A percentile compares a stretch with the other conserved stretches of the same genome.
Conservation (phyloP, 2,329 filamentous ascomycete species). For the Huntiella savannae region DNA sequence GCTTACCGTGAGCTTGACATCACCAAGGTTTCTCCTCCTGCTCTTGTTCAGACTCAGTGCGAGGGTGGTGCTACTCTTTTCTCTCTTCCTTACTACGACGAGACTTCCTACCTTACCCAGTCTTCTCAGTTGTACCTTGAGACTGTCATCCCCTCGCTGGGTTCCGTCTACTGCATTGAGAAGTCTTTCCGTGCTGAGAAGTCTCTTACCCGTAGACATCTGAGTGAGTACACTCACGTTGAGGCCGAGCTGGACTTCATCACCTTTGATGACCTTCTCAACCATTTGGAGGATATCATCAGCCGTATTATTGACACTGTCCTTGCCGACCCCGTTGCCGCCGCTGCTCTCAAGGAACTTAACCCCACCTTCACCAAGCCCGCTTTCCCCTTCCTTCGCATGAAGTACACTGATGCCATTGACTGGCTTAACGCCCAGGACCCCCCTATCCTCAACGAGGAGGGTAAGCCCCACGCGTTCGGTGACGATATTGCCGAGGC, state of each 20-base stretch:
- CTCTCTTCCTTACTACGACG: constrained; percentile 72
- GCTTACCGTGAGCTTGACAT: constrained; percentile 60
- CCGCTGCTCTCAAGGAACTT: constrained; percentile 58
- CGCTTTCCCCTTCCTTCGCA: constrained; percentile 72
- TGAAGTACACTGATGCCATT: constrained; percentile 89
- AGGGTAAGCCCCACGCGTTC: constrained; percentile 74
- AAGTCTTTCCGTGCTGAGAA: constrained; percentile 98
- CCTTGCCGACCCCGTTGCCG: constrained; percentile 53
- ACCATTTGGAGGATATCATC: constrained; percentile 71
- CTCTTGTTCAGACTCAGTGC: constrained; percentile 86
- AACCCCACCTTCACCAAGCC: constrained; percentile 82
- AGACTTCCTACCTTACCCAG: constrained; percentile 85
- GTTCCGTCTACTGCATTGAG: constrained; percentile 94
- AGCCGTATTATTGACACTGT: constrained; percentile 68
- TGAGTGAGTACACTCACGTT: constrained; percentile 92
- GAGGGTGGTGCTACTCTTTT: constrained; percentile 87
- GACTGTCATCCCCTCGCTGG: constrained; percentile 75
- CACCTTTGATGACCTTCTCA: constrained; percentile 71
- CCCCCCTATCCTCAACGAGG: constrained; percentile 67
- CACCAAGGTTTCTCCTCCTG: constrained; percentile 72
- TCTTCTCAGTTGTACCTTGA: constrained; percentile 96
- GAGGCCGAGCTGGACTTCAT: constrained; percentile 96
- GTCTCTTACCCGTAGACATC: constrained; percentile 77
- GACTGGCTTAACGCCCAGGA: constrained; percentile 81
- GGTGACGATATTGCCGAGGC: constrained; percentile 97